Percentiles rank a stretch among this genome's conserved stretches.
Evolutionary conservation across 768 basidiomycete genomes (phyloP).

Genomic region (Harrya chromipes): DNA sequence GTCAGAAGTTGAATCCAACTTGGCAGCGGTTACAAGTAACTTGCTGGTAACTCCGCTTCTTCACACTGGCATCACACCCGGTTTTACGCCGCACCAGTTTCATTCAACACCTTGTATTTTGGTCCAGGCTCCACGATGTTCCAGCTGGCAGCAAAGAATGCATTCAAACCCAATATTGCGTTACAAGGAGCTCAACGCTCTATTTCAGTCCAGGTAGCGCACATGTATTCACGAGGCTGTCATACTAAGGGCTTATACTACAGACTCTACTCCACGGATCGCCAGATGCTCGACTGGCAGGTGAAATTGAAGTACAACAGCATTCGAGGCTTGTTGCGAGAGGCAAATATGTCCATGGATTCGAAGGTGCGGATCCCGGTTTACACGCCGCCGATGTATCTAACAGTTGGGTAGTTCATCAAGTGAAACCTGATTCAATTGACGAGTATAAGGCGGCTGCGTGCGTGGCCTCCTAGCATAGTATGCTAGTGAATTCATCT

Average conservation of each 20-base stretch:
- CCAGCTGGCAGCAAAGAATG: slow-evolving; percentile 15
- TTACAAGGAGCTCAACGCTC: slow-evolving; percentile 37
- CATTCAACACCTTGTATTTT: slow-evolving; percentile 4
- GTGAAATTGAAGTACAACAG: slow-evolving; percentile 71
- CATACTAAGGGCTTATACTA: slow-evolving; percentile 26
- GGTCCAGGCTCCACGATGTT: slow-evolving; percentile 19
- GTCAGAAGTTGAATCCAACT: too few species aligned
- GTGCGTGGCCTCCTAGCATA: slow-evolving; percentile 42
- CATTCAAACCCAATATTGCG: slow-evolving; percentile 10
- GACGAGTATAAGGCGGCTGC: slow-evolving; percentile 88
- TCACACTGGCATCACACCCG: background rate
- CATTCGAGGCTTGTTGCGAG: slow-evolving; percentile 88
- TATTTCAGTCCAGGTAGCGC: slow-evolving; percentile 63
- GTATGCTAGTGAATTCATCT: slow-evolving; percentile 4
- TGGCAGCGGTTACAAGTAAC: too few species aligned
- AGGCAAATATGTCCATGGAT: slow-evolving; percentile 91
- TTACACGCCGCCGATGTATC: background rate
- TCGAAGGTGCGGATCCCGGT: slow-evolving; percentile 57
- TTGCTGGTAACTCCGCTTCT: slow-evolving; percentile 21
- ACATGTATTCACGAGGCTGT: slow-evolving; percentile 18
- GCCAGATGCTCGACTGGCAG: slow-evolving; percentile 79
- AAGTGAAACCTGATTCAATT: slow-evolving; percentile 75
- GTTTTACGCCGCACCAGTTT: slow-evolving; percentile 3
- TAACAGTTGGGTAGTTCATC: slow-evolving; percentile 57
- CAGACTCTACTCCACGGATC: slow-evolving; percentile 94